Evolutionary conservation across 1,284 basidiomycete genomes (phyloP).

Genomic region (Cutaneotrichosporon sp.): DNA sequence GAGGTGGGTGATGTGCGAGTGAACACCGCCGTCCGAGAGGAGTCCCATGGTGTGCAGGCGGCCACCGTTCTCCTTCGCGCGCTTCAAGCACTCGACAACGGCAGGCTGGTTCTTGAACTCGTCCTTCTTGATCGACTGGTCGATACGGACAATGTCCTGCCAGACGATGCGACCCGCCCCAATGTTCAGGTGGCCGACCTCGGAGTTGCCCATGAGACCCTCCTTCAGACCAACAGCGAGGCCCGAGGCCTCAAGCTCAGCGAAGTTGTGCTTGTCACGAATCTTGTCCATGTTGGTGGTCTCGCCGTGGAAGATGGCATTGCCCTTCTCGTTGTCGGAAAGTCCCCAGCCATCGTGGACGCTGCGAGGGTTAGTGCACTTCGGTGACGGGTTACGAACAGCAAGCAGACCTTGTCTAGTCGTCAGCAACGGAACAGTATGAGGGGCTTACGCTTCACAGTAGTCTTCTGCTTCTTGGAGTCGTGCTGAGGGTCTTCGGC

Average conservation of each 20-base stretch:
- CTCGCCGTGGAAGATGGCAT: slow-evolving; percentile 77
- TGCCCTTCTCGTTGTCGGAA: slow-evolving; percentile 69
- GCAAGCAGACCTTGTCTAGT: slow-evolving; percentile 81
- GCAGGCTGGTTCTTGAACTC: slow-evolving; percentile 76
- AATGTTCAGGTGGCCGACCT: slow-evolving; percentile 90
- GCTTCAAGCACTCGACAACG: slow-evolving; percentile 71
- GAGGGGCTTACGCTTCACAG: slow-evolving; percentile 18
- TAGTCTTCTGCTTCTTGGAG: slow-evolving; percentile 30
- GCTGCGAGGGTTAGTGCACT: slow-evolving; percentile 53
- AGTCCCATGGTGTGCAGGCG: slow-evolving; percentile 80
- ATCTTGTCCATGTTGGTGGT: slow-evolving; percentile 87
- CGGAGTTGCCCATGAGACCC: slow-evolving; percentile 92
- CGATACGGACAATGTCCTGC: slow-evolving; percentile 93
- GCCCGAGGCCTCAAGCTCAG: slow-evolving; percentile 77
- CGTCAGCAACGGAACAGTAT: slow-evolving; percentile 7
- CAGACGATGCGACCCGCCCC: slow-evolving; percentile 89
- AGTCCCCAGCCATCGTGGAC: slow-evolving; percentile 95
- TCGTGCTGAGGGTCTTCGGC: slow-evolving; percentile 24
- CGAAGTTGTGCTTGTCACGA: slow-evolving; percentile 70
- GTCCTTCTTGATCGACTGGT: slow-evolving; percentile 80
- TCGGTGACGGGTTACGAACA: slow-evolving; percentile 58
- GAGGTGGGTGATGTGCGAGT: slow-evolving; percentile 84
- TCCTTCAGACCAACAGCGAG: slow-evolving; percentile 84
- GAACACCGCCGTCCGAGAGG: slow-evolving; percentile 92
- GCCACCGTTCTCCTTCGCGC: slow-evolving; percentile 75